A percentile compares a stretch with the other conserved stretches of the same genome.
phyloP scores from a whole-genome alignment of 1,284 basidiomycete genomes.

The Cryptococcus floricola region DNA sequence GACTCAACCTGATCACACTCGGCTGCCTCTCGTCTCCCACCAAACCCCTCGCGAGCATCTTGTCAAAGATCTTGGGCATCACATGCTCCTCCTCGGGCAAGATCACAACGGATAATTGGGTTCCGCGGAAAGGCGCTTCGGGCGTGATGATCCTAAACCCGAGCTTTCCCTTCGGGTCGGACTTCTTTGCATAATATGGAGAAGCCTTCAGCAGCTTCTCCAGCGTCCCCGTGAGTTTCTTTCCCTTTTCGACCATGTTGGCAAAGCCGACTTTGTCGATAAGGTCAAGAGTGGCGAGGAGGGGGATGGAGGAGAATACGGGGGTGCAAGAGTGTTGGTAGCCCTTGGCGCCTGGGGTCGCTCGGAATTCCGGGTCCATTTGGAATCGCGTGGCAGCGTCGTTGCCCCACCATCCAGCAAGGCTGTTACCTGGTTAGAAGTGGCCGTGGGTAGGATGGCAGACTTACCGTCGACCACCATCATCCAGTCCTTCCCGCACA shows the following conservation, averaged over 20 bases:
- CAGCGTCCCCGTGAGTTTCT: constrained; percentile 66
- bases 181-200: constrained; percentile 55
- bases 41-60: constrained; percentile 66
- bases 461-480: constrained; percentile 38
- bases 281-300: constrained; percentile 75
- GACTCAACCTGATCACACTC: constrained; percentile 81
- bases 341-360: constrained; percentile 84
- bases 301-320: constrained; percentile 69
- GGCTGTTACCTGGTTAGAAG: constrained; percentile 52
- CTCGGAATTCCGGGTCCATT: constrained; percentile 79
- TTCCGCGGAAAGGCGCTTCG: constrained; percentile 62
- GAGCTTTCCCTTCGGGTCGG: constrained; percentile 12
- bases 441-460: neutral
- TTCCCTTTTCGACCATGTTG: constrained; percentile 64
- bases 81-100: constrained; percentile 57
- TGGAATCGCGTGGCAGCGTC: constrained; percentile 79
- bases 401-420: constrained; percentile 98
- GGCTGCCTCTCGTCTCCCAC: constrained; percentile 86
- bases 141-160: constrained; percentile 89
- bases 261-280: constrained; percentile 73
- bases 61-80: constrained; percentile 68
- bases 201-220: constrained; percentile 63
- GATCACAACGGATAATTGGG: constrained; percentile 80
- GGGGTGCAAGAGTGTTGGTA: constrained; percentile 94
- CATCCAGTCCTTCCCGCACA: constrained; percentile 41